Conservation (phyloP, 768 basidiomycete species). For the Suillus lakei region DNA sequence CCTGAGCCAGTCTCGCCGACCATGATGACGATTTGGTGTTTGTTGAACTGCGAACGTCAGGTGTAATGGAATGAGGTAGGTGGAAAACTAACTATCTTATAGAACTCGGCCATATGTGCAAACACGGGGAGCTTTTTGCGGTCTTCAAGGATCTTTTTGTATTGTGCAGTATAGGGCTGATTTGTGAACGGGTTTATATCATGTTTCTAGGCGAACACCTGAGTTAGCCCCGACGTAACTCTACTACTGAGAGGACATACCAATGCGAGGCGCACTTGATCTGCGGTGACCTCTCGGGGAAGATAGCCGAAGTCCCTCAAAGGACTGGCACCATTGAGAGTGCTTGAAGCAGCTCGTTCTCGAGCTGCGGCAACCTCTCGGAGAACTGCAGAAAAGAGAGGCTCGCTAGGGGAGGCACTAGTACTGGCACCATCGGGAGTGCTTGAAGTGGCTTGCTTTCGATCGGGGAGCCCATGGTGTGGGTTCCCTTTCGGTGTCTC, state of each 20-base stretch:
- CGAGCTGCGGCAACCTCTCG: constrained; percentile 68
- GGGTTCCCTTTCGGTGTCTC: constrained; percentile 46
- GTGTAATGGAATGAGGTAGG: neutral
- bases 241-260: constrained; percentile 44
- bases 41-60: constrained; percentile 25
- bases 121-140: constrained; percentile 93
- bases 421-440: constrained; percentile 13
- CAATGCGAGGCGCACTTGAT: constrained; percentile 71
- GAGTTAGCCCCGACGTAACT: neutral
- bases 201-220: constrained; percentile 55
- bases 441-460: constrained; percentile 31
- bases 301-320: constrained; percentile 68
- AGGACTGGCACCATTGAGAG: constrained; percentile 14
- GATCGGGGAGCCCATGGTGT: constrained; percentile 50
- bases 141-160: constrained; percentile 82
- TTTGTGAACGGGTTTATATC: constrained; percentile 91
- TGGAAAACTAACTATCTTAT: constrained; percentile 71
- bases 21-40: constrained; percentile 84
- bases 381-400: constrained; percentile 75
- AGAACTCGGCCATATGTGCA: constrained; percentile 91
- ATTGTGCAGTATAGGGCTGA: constrained; percentile 72
- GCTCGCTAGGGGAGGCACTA: constrained; percentile 48
- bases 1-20: constrained; percentile 96
- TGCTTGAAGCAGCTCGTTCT: constrained; percentile 30
- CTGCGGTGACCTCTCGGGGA: constrained; percentile 67